Conservation (phyloP, 768 basidiomycete species). For the Mycena amicta region DNA sequence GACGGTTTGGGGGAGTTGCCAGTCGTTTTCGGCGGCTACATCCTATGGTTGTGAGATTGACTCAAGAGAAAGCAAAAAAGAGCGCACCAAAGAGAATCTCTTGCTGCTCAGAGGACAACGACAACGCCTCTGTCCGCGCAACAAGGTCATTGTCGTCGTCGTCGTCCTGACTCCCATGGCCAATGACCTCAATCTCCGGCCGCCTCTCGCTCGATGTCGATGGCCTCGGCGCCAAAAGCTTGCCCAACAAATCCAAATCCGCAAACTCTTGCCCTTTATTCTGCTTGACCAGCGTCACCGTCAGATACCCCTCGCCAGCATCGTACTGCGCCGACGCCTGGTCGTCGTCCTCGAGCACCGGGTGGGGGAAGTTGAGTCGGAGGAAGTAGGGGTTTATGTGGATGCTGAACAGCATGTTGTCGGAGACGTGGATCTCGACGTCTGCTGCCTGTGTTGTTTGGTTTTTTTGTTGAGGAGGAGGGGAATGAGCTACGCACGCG, state of each 20-base stretch:
- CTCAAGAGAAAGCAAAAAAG: neutral
- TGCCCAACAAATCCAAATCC: slow-evolving; percentile 79
- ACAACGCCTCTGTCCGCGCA: slow-evolving; percentile 44
- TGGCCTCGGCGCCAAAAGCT: slow-evolving; percentile 69
- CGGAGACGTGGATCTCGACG: slow-evolving; percentile 77
- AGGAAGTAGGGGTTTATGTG: slow-evolving; percentile 87
- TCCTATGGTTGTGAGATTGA: slow-evolving; percentile 1
- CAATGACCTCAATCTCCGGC: slow-evolving; percentile 61
- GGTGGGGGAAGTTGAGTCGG: slow-evolving; percentile 73
- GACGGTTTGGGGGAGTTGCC: slow-evolving; percentile 72
- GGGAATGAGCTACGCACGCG: slow-evolving; percentile 49
- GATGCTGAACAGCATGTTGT: slow-evolving; percentile 67
- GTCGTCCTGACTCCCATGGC: slow-evolving; percentile 37
- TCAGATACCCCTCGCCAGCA: slow-evolving; percentile 73
- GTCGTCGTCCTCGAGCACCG: slow-evolving; percentile 73
- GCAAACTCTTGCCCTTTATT: slow-evolving; percentile 65
- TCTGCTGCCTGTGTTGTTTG: slow-evolving; percentile 63
- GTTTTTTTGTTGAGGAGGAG: slow-evolving; percentile 1
- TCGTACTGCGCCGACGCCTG: slow-evolving; percentile 73
- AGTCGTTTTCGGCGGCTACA: slow-evolving; percentile 75
- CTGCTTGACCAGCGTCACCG: slow-evolving; percentile 72
- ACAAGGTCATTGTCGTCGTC: slow-evolving; percentile 49
- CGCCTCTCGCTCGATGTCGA: slow-evolving; percentile 33
- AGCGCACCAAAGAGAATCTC: slow-evolving; percentile 59
- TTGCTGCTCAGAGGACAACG: slow-evolving; percentile 57